Evolutionary conservation across 805 yeast genomes (phyloP), one percentile per base, ranked within the genome.

Genomic region (Candida insectalens): DNA sequence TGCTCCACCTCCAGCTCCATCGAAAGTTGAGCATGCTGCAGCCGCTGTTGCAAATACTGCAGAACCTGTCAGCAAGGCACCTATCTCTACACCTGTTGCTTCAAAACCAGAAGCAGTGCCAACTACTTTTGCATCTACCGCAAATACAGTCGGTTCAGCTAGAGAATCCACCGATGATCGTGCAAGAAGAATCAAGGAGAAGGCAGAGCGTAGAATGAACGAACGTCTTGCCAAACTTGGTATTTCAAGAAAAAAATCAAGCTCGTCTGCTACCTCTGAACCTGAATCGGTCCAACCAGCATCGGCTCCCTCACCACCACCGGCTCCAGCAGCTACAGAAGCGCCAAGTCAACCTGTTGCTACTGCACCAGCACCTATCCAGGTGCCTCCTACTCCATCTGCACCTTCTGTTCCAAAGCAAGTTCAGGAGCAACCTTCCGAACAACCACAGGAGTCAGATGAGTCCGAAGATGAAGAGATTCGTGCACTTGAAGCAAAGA

Each of bases 171-270:
- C 82, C 1, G 81, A 74, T 38, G 88, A 82, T 30, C 65, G 94
- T 39, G 71, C 92, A 4, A 80, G 83, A n/a, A 70, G 73, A 47
- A 75, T 84, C 34, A 85, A 83, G 53, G 89, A 85, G 13, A 89
- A 83, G 49, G 84, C 84, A 3, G 72, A 72, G 45, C 76, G 77
- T 47, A 71, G 83, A 56, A 85, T 87, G 96, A 77, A 76, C 40
- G 94, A 83, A 47, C 67, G 85, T 46, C 65, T 85, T 47, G 94
- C 94, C 3, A 81, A 77, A 41, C 65, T 85, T 37, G 95, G 95
- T 3, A 70, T 84, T 13, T 9, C 20, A 12, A 5, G 30, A 19
- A 32, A 15, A 15, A 19, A 18, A 6, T 13, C 6, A 13, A 6
- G 9, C 6, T 17, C 12, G 19, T 18, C 33, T 6, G 35, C 3